Conservation (phyloP, 164 flowering plant species). For the Magnolia kwangsiensis region DNA sequence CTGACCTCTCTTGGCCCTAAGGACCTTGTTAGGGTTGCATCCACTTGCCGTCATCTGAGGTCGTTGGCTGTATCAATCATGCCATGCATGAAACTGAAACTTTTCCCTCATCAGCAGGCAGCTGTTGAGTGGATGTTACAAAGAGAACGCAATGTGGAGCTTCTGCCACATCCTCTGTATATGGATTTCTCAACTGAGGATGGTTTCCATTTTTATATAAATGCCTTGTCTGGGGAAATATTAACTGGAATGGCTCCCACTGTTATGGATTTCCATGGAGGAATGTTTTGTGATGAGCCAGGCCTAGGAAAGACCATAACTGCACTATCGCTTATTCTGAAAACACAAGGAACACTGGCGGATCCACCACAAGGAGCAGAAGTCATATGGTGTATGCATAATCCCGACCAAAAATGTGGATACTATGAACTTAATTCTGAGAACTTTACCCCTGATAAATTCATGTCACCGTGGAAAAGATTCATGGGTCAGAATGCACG, state of each 20-base stretch:
- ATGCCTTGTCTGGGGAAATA: conserved; percentile 72
- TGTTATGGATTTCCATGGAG: conserved; percentile 82
- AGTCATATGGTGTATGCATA: conserved; percentile 63
- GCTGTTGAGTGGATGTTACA: conserved; percentile 96
- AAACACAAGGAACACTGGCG: conserved; percentile 83
- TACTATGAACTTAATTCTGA: conserved; percentile 67
- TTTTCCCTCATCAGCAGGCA: conserved; percentile 89
- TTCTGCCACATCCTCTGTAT: conserved; percentile 72
- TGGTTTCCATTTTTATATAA: conserved; percentile 62
- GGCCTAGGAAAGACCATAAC: conserved; percentile 96
- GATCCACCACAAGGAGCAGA: conserved; percentile 72
- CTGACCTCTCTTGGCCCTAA: conserved; percentile 44
- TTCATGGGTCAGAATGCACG: conserved; percentile 30
- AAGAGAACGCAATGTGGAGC: conserved; percentile 58
- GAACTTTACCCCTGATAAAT: conserved; percentile 18
- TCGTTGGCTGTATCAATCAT: conserved; percentile 60
- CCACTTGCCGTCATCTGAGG: conserved; percentile 83
- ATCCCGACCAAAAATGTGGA: conserved; percentile 65
- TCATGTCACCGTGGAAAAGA: conserved; percentile 26
- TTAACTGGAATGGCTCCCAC: conserved; percentile 55
- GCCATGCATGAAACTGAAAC: conserved; percentile 90
- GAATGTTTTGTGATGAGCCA: conserved; percentile 99
- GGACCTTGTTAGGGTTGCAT: conserved; percentile 68
- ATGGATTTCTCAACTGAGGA: conserved; percentile 59
- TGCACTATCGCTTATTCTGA: conserved; percentile 83